Conservation (phyloP, 371 early-diverging fungal species). For the Zychaea mexicana region DNA sequence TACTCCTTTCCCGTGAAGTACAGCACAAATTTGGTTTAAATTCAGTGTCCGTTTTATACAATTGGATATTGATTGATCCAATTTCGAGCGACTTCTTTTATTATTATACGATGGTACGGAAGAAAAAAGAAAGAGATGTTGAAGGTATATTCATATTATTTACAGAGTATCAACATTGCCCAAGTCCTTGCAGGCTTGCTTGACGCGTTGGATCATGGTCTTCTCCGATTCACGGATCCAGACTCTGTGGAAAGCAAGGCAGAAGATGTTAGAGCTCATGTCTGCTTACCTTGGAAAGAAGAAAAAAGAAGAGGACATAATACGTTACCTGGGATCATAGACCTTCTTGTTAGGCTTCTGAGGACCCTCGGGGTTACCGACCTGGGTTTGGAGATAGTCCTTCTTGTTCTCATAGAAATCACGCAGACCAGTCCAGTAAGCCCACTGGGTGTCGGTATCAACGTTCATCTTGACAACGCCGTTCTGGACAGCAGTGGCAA, state of each 20-base stretch:
- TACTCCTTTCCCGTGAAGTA: too few species aligned
- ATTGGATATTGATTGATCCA: too few species aligned
- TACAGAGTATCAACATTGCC: slow-evolving; percentile 76
- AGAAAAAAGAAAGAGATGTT: not conserved
- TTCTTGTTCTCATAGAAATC: slow-evolving; percentile 73
- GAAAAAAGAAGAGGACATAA: not conserved
- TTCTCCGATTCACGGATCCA: slow-evolving; percentile 87
- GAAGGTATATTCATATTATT: slow-evolving; percentile 19
- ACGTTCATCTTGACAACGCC: slow-evolving; percentile 97
- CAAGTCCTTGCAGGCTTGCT: slow-evolving; percentile 79
- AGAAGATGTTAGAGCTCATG: not conserved
- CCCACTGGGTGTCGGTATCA: slow-evolving; percentile 82
- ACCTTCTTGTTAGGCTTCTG: slow-evolving; percentile 95
- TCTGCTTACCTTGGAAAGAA: not conserved
- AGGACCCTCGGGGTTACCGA: slow-evolving; percentile 91
- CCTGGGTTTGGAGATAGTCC: slow-evolving; percentile 84
- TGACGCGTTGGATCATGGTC: slow-evolving; percentile 80
- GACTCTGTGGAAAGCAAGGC: slow-evolving; percentile 35
- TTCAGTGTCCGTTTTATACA: too few species aligned
- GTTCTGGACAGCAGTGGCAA: slow-evolving; percentile 76
- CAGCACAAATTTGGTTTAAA: too few species aligned
- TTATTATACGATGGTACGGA: not conserved
- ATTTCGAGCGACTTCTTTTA: too few species aligned
- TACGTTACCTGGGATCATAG: slow-evolving; percentile 81
- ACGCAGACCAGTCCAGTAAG: slow-evolving; percentile 77